Evolutionary conservation across 495 filamentous ascomycete genomes (phyloP).

Genomic region (Aspergillus campestris): DNA sequence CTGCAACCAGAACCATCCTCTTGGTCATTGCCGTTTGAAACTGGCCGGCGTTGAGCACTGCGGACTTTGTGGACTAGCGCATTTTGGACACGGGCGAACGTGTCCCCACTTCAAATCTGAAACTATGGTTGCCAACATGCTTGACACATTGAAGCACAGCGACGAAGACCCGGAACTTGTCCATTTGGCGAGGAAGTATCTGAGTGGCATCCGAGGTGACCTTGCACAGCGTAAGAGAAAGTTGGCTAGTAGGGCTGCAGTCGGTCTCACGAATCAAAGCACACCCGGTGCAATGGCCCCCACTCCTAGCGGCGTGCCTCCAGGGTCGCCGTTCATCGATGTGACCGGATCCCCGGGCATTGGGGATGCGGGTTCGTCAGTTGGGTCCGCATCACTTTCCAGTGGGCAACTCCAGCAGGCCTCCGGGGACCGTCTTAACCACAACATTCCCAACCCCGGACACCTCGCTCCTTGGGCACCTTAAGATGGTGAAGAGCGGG

Average conservation of each 20-base stretch:
- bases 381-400: too few species aligned
- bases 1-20: slow-evolving; percentile 43
- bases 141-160: slow-evolving; percentile 49
- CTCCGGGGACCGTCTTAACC: too few species aligned
- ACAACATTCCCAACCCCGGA: too few species aligned
- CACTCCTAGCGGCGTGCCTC: background rate
- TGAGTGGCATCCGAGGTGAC: slow-evolving; percentile 45
- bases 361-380: background rate
- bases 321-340: background rate
- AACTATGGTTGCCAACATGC: slow-evolving; percentile 49
- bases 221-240: slow-evolving; percentile 37
- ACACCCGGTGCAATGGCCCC: background rate
- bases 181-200: slow-evolving; percentile 44
- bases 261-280: background rate
- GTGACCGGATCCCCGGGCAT: background rate
- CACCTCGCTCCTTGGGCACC: too few species aligned
- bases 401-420: too few species aligned
- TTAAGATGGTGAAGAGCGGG: too few species aligned
- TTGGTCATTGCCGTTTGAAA: slow-evolving; percentile 54
- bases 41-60: slow-evolving; percentile 54
- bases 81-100: slow-evolving; percentile 44
- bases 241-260: slow-evolving; percentile 9
- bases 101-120: slow-evolving; percentile 56
- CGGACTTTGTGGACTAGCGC: slow-evolving; percentile 58
- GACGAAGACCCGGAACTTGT: slow-evolving; percentile 47